phyloP scores from a whole-genome alignment of 2,329 filamentous ascomycete genomes.

The Neocucurbitaria cava region DNA sequence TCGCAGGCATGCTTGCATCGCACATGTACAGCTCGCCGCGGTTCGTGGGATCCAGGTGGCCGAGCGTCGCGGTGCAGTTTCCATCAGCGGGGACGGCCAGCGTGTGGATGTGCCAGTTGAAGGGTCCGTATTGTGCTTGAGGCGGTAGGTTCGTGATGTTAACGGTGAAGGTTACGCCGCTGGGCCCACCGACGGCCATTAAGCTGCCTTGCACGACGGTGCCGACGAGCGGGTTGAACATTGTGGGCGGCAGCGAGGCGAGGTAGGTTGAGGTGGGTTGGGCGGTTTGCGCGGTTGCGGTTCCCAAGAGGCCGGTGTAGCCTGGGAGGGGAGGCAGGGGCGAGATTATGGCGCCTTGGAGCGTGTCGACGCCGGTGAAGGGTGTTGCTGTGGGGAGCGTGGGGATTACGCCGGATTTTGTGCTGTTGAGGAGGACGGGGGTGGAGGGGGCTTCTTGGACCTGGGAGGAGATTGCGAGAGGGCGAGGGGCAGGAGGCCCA shows the following conservation, averaged over 20 bases:
- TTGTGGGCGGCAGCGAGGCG: constrained; percentile 27
- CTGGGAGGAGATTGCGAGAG: constrained; percentile 20
- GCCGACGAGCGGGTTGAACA: constrained; percentile 31
- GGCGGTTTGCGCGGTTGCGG: constrained; percentile 26
- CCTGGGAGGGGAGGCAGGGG: constrained; percentile 26
- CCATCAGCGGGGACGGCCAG: constrained; percentile 44
- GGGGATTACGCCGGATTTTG: constrained; percentile 33
- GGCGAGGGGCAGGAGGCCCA: constrained; percentile 17
- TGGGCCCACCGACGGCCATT: constrained; percentile 33
- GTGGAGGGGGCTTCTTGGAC: constrained; percentile 25
- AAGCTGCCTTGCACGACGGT: constrained; percentile 39
- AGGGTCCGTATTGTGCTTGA: constrained; percentile 26
- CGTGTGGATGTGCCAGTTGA: constrained; percentile 50
- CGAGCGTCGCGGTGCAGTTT: constrained; percentile 48
- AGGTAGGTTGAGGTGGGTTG: constrained; percentile 29
- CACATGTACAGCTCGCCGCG: constrained; percentile 45
- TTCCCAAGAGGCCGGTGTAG: constrained; percentile 29
- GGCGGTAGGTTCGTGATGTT: constrained; percentile 48
- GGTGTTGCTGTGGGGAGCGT: constrained; percentile 20
- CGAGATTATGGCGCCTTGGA: constrained; percentile 36
- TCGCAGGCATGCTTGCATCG: constrained; percentile 36
- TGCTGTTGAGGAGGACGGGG: constrained; percentile 20
- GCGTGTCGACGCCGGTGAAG: constrained; percentile 30
- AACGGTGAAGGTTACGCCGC: constrained; percentile 48
- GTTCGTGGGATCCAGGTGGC: constrained; percentile 49